These are phyloP conservation scores for Sphaerulina musiva DNA, from an alignment of 2,329 filamentous ascomycete species.

Conservation along the genomic window DNA sequence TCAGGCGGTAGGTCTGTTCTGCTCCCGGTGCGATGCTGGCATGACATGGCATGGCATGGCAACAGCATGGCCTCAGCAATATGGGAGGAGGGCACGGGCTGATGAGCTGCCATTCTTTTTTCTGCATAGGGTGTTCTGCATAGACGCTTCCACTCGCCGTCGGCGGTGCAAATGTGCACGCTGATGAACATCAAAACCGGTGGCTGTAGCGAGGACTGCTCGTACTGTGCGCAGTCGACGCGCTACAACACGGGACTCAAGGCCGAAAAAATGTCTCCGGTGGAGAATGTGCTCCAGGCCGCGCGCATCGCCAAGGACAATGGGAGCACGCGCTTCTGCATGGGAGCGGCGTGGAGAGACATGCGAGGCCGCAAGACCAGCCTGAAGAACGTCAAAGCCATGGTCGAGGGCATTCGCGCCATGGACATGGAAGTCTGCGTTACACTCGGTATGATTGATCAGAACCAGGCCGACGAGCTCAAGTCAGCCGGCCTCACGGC, in stretches of 20 bases:
- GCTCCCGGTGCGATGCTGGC: background rate
- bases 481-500: conserved; percentile 79
- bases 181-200: conserved; percentile 96
- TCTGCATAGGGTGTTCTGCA: conserved; percentile 61
- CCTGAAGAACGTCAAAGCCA: conserved; percentile 74
- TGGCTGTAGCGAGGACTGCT: conserved; percentile 86
- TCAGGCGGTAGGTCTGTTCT: conserved; percentile 25
- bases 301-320: conserved; percentile 73
- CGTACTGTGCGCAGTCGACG: conserved; percentile 85
- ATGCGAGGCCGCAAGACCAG: conserved; percentile 85
- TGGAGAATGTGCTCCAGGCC: conserved; percentile 73
- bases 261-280: conserved; percentile 70
- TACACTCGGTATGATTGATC: conserved; percentile 88
- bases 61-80: background rate
- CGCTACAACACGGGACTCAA: conserved; percentile 71
- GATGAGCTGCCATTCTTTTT: background rate
- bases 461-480: conserved; percentile 67
- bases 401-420: conserved; percentile 72
- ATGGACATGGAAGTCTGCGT: conserved; percentile 90
- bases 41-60: background rate
- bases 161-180: conserved; percentile 84
- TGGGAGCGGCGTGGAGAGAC: conserved; percentile 90
- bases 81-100: background rate
- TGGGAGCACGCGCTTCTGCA: conserved; percentile 86
- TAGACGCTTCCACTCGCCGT: conserved; percentile 75